Evolutionary conservation across 1,139 yeast species (phyloP), one percentile per base, ranked within the genome.

Genomic region (Pichia norvegensis): DNA sequence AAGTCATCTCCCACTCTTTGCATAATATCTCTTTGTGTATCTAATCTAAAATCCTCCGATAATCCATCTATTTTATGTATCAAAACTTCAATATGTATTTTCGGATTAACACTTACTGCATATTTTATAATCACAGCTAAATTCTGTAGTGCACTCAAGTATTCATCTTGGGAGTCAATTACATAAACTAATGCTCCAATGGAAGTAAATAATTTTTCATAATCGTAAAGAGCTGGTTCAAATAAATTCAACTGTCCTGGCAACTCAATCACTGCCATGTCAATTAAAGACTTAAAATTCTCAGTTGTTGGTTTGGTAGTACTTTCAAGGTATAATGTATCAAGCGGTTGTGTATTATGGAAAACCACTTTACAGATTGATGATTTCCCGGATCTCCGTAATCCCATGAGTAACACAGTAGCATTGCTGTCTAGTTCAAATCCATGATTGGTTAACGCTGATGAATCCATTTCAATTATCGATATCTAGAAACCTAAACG

Each of bases 161-260:
- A 92, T 62, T 92, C 98, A 65, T 92, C 97, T 65, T 92, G 97
- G 6, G 87, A 78, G 64, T 92, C 98, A 51, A 92, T 88, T 38
- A 92, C 97, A 61, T 92, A 92, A 1, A 92, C 94, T 41, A 92
- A 72, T 0, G 97, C 95, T n/a, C 96, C 96, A 25, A 88, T 88
- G 45, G 84, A 81, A 43, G 83, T 74, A 60, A 90, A 90, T 38
- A 85, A 67, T 50, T 82, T 70, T 52, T 83, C 90, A 16, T 86
- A 78, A 58, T 90, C 97, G 56, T 81, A 81, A 31, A 63, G 43
- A 27, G 69, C 63, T 5, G 95, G 92, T 57, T 88, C 96, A 62
- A 87, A 86, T 60, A 86, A 79, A 61, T 88, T 87, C 52, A 90
- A 67, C 64, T 92, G 97, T 1, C 97, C 98, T 0, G 98, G 98